Conservation (phyloP, 768 basidiomycete species). For the Dioszegia hungarica region DNA sequence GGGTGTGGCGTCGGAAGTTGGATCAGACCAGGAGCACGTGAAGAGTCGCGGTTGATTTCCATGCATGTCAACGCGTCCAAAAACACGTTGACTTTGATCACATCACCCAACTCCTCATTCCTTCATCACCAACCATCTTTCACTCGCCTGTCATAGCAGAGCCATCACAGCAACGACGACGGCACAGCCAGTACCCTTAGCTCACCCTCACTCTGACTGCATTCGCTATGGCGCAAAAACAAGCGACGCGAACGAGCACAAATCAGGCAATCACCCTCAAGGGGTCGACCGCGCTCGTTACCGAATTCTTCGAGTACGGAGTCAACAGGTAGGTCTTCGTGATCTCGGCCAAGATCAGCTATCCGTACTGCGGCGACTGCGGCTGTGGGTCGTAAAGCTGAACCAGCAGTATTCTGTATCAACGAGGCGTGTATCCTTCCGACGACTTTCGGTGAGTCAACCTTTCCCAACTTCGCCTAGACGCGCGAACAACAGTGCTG, state of each 20-base stretch:
- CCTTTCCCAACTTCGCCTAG: not conserved
- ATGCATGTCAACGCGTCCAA: too few relatives aligned
- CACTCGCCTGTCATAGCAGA: not conserved
- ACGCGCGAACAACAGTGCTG: too few relatives aligned
- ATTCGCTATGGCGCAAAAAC: slow-evolving; percentile 47
- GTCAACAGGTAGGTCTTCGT: slow-evolving; percentile 79
- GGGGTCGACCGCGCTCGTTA: slow-evolving; percentile 86
- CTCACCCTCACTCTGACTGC: too few relatives aligned
- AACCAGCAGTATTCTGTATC: slow-evolving; percentile 75
- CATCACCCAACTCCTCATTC: not conserved
- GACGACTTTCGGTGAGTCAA: slow-evolving; percentile 69
- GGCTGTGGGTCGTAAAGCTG: too few relatives aligned
- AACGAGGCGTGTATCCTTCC: slow-evolving; percentile 91
- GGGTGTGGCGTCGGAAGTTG: too few relatives aligned
- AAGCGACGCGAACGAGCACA: slow-evolving; percentile 38
- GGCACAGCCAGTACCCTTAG: too few relatives aligned
- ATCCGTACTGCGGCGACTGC: too few relatives aligned
- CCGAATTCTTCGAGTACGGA: slow-evolving; percentile 99
- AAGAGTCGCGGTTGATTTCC: slow-evolving; percentile 6
- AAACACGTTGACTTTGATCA: not conserved
- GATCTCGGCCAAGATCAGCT: not conserved
- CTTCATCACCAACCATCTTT: not conserved
- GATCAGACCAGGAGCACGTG: too few relatives aligned
- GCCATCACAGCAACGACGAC: too few relatives aligned
- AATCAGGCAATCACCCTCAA: slow-evolving; percentile 75